Evolutionary conservation across 352 stramenopile genomes (phyloP).

Genomic region (Phytophthora niederhauseri): DNA sequence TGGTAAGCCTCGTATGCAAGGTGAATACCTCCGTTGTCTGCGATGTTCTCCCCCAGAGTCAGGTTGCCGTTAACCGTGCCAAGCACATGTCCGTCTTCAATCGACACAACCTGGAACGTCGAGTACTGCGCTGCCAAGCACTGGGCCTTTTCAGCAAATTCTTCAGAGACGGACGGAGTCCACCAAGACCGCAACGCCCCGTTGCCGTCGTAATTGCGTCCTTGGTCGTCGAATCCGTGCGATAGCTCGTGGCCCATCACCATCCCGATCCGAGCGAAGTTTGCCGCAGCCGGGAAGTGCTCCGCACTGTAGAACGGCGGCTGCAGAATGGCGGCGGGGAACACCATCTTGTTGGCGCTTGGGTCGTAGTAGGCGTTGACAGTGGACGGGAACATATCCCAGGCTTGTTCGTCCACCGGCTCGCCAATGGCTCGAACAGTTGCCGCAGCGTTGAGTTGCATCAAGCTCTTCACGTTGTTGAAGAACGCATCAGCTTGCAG

Average conservation of each 20-base stretch:
- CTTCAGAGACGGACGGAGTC: slow-evolving; percentile 57
- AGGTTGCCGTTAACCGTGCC: slow-evolving; percentile 89
- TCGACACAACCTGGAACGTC: slow-evolving; percentile 48
- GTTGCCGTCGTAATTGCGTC: slow-evolving; percentile 83
- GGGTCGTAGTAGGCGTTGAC: slow-evolving; percentile 90
- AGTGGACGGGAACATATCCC: slow-evolving; percentile 93
- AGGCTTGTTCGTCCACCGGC: slow-evolving; percentile 60
- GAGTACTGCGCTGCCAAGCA: slow-evolving; percentile 71
- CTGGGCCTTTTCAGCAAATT: slow-evolving; percentile 61
- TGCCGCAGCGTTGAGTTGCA: slow-evolving; percentile 34
- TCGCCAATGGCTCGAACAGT: slow-evolving; percentile 44
- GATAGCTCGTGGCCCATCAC: slow-evolving; percentile 95
- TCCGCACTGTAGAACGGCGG: slow-evolving; percentile 79
- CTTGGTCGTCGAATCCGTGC: slow-evolving; percentile 95
- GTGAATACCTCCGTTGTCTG: slow-evolving; percentile 89
- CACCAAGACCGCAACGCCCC: slow-evolving; percentile 94
- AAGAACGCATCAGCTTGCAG: slow-evolving; percentile 57
- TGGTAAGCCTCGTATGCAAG: slow-evolving; percentile 87
- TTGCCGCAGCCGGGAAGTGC: slow-evolving; percentile 83
- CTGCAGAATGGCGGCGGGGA: slow-evolving; percentile 94
- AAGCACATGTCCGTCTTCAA: slow-evolving; percentile 44
- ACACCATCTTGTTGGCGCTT: slow-evolving; percentile 91
- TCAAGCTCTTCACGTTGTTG: slow-evolving; percentile 55
- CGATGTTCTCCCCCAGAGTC: slow-evolving; percentile 94
- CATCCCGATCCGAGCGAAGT: slow-evolving; percentile 93